Evolutionary conservation across 2,329 filamentous ascomycete species (phyloP).

Genomic region (Domatiomyces globalis): DNA sequence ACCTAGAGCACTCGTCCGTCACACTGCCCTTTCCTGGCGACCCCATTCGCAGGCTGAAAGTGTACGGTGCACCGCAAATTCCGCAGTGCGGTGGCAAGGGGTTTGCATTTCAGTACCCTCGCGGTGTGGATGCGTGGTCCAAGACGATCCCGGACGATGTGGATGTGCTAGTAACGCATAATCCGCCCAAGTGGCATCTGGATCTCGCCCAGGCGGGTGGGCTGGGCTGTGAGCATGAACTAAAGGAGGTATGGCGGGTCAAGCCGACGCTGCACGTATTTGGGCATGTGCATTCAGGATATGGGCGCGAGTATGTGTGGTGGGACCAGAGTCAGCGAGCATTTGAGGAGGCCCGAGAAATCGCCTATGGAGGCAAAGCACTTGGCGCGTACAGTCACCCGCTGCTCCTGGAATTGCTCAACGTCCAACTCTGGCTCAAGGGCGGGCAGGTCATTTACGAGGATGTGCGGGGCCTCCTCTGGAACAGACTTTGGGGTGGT

Average conservation of each 20-base stretch:
- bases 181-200: slow-evolving; percentile 59
- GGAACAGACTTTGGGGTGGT: slow-evolving; percentile 46
- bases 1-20: slow-evolving; percentile 56
- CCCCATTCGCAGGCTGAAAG: slow-evolving; percentile 44
- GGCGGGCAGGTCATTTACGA: slow-evolving; percentile 37
- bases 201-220: slow-evolving; percentile 39
- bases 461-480: slow-evolving; percentile 43
- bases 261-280: slow-evolving; percentile 67
- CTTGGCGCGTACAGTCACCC: slow-evolving; percentile 16
- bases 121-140: slow-evolving; percentile 54
- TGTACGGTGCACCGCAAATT: slow-evolving; percentile 74
- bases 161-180: slow-evolving; percentile 70
- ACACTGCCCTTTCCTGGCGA: slow-evolving; percentile 43
- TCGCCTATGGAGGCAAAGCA: slow-evolving; percentile 20
- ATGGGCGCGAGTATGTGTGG: slow-evolving; percentile 54
- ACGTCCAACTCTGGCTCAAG: slow-evolving; percentile 36
- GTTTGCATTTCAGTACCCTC: slow-evolving; percentile 65
- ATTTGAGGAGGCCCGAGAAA: slow-evolving; percentile 50
- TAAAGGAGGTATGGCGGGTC: slow-evolving; percentile 59
- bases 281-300: slow-evolving; percentile 67
- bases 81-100: slow-evolving; percentile 57
- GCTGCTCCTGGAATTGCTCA: slow-evolving; percentile 25
- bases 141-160: slow-evolving; percentile 55
- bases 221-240: slow-evolving; percentile 56
- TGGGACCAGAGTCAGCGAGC: slow-evolving; percentile 61